Base-by-base conservation (phyloP, 1,284 basidiomycete species). In the Cryptococcus depauperatus region DNA sequence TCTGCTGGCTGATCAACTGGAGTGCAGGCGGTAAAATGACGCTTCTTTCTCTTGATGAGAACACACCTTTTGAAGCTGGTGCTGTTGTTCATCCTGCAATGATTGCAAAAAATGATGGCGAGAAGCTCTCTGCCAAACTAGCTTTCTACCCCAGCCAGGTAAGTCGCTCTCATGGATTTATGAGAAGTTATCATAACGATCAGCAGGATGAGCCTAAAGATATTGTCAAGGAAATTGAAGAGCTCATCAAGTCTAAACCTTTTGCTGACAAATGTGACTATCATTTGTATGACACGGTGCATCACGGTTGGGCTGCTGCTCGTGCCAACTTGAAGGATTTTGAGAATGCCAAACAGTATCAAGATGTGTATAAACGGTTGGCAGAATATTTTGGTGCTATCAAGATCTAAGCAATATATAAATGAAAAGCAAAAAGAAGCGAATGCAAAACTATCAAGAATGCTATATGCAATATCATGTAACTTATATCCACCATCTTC, bases 271-370 rank as follows among this genome's bases (percentile, higher is more conserved):
- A 53, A 29, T 54, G 49, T 29, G 59, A 61, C 30, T 61, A 48
- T 43, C 58, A 62, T 37, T 48, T 60, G 4, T 68, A 66, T 44
- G 52, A 59, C 47, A 66, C 63, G n/a, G 65, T 68, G 61, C 78
- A 79, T 68, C 82, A 84, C 60, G 82, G 82, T 32, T 84, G 80
- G 76, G 82, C 82, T 4, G 82, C 80, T 7, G 83, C 83, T 3
- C 76, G 83, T 39, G 82, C 77, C 1, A 70, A 84, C 59, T 71
- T 84, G 40, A 74, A 77, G 35, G 74, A 84, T 47, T 62, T 74
- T 27, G 78, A 81, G 51, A 83, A 83, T 69, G 75, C 75, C 57
- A 78, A 78, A 65, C 77, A 80, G 74, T 83, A 70, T 60, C 77
- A 81, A 59, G 80, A 83, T 51, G 74, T 84, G 26, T 84, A 84